Evolutionary conservation across 768 basidiomycete genomes (phyloP), one percentile per base, ranked within the genome.

Genomic region (Termitomyces sp.): DNA sequence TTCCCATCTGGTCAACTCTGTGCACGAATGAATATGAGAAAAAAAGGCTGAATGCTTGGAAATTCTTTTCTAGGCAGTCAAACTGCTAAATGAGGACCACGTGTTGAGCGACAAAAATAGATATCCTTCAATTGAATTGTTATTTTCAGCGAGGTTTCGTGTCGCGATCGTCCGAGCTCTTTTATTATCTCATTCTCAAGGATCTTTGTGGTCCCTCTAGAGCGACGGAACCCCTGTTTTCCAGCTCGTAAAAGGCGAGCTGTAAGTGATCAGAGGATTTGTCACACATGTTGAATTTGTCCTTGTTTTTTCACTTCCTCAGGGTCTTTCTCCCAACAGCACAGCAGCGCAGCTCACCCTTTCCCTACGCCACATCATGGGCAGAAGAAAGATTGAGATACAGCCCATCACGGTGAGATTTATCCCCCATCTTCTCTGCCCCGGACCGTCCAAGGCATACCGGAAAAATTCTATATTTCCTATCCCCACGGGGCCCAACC

Each of bases 331-430:
- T 29, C 29, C 29, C 29, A 29, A 29, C 29, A 29, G 29, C 29
- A 9, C 3, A 29, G 29, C 29, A 29, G 9, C 29, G 9, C 29
- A 9, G 9, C 9, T 9, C 29, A 29, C 29, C 29, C 9, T 45
- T 45, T 45, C 18, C 3, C 29, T 29, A 29, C 29, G 29, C 29
- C 29, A 16, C 42, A 51, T 33, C 7, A 60, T 60, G 60, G 60
- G 60, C 3, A 54, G 60, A 50, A 54, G 60, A 55, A 60, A 60
- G 51, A 60, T 60, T 5, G 56, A 60, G 31, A 60, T 60, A 20
- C 60, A 60, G 48, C 60, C 60, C n/a, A 60, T 60, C 18, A 60
- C 60, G 6, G 60, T 60, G 9, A 52, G 60, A 31, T 51, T 12
- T 31, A 32, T 6, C 39, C 29, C 27, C 15, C 5, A 23, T 5